A percentile compares a stretch with the other conserved stretches of the same genome.
phyloP scores from a whole-genome alignment of 1,139 yeast species.

The Pichia sp. region DNA sequence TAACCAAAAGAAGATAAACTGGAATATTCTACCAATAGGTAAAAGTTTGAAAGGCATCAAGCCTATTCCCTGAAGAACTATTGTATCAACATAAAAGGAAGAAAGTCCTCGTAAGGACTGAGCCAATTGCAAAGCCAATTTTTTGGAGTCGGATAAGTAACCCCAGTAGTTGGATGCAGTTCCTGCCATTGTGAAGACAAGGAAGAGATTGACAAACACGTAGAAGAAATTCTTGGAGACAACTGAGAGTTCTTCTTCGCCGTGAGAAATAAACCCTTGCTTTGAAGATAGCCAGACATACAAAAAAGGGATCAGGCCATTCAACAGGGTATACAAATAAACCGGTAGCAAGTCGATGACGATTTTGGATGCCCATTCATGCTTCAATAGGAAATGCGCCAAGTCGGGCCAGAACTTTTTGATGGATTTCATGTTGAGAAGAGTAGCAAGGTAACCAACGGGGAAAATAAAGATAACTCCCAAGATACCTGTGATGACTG shows the following conservation, averaged over 20 bases:
- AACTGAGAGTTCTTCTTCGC: conserved; percentile 71
- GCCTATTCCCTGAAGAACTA: conserved; percentile 71
- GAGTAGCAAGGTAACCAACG: conserved; percentile 69
- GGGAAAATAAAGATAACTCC: conserved; percentile 64
- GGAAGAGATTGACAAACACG: conserved; percentile 70
- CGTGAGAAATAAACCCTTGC: conserved; percentile 70
- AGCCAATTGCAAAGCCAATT: conserved; percentile 69
- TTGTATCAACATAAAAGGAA: conserved; percentile 68
- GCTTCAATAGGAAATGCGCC: conserved; percentile 53
- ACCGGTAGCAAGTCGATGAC: conserved; percentile 77
- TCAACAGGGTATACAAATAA: conserved; percentile 64
- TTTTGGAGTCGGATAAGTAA: conserved; percentile 71
- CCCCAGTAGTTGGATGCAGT: conserved; percentile 74
- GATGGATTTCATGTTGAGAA: conserved; percentile 67
- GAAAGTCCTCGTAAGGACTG: conserved; percentile 65
- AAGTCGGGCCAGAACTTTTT: conserved; percentile 69
- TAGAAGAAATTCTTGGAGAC: conserved; percentile 75
- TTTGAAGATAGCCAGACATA: conserved; percentile 61
- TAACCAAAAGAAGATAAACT: conserved; percentile 47
- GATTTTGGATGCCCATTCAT: conserved; percentile 65
- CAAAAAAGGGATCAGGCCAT: conserved; percentile 63
- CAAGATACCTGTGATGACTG: conserved; percentile 56
- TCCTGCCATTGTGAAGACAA: conserved; percentile 77
- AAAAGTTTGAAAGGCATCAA: conserved; percentile 70
- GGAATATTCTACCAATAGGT: conserved; percentile 59